phyloP scores from a whole-genome alignment of 2,329 filamentous ascomycete species.

The Apiospora rasikravindrae region DNA sequence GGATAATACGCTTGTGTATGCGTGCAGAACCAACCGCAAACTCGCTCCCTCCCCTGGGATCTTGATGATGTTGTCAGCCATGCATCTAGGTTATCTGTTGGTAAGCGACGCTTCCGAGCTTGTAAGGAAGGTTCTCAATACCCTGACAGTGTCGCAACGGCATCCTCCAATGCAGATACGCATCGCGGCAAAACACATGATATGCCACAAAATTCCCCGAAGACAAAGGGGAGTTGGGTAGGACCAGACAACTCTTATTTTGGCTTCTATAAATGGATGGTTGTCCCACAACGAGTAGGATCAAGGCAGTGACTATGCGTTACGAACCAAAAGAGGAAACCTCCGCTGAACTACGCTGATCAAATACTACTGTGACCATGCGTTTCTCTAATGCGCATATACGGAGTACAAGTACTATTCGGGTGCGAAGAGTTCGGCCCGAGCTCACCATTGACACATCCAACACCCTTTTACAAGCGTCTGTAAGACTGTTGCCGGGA shows the following conservation, averaged over 20 bases:
- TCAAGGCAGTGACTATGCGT: background rate
- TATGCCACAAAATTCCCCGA: constrained; percentile 9
- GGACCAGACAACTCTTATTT: background rate
- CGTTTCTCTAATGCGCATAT: background rate
- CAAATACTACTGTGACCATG: background rate
- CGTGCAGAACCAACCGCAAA: background rate
- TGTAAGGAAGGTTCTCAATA: background rate
- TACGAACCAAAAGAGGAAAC: background rate
- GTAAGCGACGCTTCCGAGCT: background rate
- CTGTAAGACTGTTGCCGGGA: background rate
- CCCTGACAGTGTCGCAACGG: background rate
- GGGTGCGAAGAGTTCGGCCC: background rate
- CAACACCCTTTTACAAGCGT: background rate
- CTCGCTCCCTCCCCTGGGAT: background rate
- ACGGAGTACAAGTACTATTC: background rate
- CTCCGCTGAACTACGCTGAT: background rate
- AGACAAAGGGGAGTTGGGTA: background rate
- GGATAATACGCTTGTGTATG: background rate
- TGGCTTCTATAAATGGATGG: background rate
- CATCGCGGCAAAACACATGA: background rate
- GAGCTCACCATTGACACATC: background rate
- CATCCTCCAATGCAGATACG: background rate
- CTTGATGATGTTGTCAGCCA: background rate
- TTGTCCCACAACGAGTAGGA: background rate
- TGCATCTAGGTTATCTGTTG: background rate